These are phyloP conservation scores for Pleurotus cornucopiae DNA, from an alignment of 768 basidiomycete species.

Conservation along the genomic window DNA sequence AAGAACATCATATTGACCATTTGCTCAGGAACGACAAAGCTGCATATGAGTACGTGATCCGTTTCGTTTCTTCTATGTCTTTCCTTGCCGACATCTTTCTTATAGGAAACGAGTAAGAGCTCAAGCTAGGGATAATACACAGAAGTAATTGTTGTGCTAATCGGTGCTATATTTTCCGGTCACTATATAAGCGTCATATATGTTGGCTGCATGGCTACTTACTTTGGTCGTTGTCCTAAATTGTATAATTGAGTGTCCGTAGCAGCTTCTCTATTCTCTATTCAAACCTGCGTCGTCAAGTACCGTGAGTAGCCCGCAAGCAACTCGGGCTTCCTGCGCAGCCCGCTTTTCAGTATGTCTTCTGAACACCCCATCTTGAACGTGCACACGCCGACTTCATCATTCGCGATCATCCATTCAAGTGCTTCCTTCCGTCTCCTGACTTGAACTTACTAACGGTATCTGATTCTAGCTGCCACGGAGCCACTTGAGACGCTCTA, in stretches of 20 bases:
- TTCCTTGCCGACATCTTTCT: background rate
- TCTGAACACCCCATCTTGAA: slow-evolving; percentile 49
- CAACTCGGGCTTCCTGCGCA: background rate
- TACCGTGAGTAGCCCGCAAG: no score
- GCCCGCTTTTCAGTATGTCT: slow-evolving; percentile 18
- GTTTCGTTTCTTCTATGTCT: background rate
- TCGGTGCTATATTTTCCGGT: no score
- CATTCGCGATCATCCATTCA: slow-evolving; percentile 74
- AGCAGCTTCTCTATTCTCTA: no score
- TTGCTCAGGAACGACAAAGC: slow-evolving; percentile 79
- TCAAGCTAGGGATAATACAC: slow-evolving; percentile 88
- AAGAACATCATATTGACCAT: slow-evolving; percentile 6
- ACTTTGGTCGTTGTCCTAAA: no score
- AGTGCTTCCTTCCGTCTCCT: slow-evolving; percentile 37
- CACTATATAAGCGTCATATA: no score
- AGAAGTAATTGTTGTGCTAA: slow-evolving; percentile 50
- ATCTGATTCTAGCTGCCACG: slow-evolving; percentile 51
- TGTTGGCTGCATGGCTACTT: no score
- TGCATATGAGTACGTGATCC: slow-evolving; percentile 77
- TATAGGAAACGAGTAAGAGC: slow-evolving; percentile 70
- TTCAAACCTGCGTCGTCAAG: no score
- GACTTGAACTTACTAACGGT: background rate
- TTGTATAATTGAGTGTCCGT: no score
- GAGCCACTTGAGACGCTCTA: slow-evolving; percentile 61
- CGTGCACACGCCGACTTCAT: slow-evolving; percentile 73